Conservation (phyloP, 345 rosid genomes). For the Excoecaria cochinchinensis region DNA sequence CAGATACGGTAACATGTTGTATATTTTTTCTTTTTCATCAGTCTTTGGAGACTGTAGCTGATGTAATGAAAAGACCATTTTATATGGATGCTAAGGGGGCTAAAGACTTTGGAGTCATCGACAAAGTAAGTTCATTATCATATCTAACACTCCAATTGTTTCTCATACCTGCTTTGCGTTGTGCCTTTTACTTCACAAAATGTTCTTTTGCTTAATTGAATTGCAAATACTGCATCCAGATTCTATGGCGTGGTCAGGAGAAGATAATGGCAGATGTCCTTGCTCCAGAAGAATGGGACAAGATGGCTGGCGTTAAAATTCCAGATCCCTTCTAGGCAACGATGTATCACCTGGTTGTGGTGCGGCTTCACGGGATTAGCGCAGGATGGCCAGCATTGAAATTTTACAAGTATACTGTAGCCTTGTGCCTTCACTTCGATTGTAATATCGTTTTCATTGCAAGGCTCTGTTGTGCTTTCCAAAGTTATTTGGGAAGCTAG, state of each 20-base stretch:
- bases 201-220: background rate
- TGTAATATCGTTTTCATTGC: background rate
- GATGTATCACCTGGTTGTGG: background rate
- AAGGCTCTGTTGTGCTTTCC: background rate
- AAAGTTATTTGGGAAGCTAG: background rate
- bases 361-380: background rate
- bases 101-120: constrained; percentile 84
- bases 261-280: constrained; percentile 58
- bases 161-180: background rate
- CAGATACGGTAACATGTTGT: constrained; percentile 17
- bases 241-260: constrained; percentile 80
- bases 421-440: background rate
- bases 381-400: background rate
- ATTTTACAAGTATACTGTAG: background rate
- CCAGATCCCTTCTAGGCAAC: constrained; percentile 37
- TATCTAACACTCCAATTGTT: background rate
- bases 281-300: constrained; percentile 77
- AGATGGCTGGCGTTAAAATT: constrained; percentile 53
- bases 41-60: constrained; percentile 69
- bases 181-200: no score
- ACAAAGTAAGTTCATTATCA: constrained; percentile 47
- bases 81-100: constrained; percentile 75
- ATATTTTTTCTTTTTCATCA: constrained; percentile 26
- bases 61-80: constrained; percentile 62
- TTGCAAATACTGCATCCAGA: constrained; percentile 36